These are phyloP conservation scores for Fusarium duplospermum DNA, from an alignment of 2,329 filamentous ascomycete species.

Conservation along the genomic window DNA sequence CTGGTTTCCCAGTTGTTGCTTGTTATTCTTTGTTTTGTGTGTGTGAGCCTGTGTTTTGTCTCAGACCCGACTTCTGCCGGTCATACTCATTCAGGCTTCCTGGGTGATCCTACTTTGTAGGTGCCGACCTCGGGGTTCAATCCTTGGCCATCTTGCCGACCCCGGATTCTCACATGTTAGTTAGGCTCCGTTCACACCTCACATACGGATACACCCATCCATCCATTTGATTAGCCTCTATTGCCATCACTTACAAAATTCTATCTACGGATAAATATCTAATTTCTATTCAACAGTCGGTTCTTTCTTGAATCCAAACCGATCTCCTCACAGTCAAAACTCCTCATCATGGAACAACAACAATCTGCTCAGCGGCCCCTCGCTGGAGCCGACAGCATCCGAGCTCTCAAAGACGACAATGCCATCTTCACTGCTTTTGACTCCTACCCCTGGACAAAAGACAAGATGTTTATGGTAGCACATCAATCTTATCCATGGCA, in stretches of 20 bases:
- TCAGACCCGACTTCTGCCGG: slow-evolving; percentile 30
- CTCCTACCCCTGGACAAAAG: slow-evolving; percentile 74
- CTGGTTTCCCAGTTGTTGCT: neutral
- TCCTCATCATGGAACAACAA: slow-evolving; percentile 22
- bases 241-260: neutral
- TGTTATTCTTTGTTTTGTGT: slow-evolving; percentile 1
- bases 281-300: neutral
- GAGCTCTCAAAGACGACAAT: slow-evolving; percentile 53
- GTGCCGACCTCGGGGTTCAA: neutral
- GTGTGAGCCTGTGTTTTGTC: slow-evolving; percentile 2
- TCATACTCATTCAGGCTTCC: neutral
- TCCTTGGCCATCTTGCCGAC: slow-evolving; percentile 5
- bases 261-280: slow-evolving; percentile 4
- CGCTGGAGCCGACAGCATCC: slow-evolving; percentile 52
- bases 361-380: slow-evolving; percentile 36
- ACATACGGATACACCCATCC: slow-evolving; percentile 12
- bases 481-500: neutral
- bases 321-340: neutral
- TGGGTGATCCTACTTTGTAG: neutral
- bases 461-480: slow-evolving; percentile 74
- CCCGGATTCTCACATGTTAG: slow-evolving; percentile 42
- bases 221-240: slow-evolving; percentile 1
- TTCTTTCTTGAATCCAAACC: neutral
- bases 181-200: slow-evolving; percentile 10
- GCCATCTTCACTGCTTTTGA: slow-evolving; percentile 71